Percentiles rank a stretch among this genome's conserved stretches.
These are phyloP conservation scores for Populus ilicifolia DNA, from an alignment of 345 rosid genomes.

Conservation along the genomic window DNA sequence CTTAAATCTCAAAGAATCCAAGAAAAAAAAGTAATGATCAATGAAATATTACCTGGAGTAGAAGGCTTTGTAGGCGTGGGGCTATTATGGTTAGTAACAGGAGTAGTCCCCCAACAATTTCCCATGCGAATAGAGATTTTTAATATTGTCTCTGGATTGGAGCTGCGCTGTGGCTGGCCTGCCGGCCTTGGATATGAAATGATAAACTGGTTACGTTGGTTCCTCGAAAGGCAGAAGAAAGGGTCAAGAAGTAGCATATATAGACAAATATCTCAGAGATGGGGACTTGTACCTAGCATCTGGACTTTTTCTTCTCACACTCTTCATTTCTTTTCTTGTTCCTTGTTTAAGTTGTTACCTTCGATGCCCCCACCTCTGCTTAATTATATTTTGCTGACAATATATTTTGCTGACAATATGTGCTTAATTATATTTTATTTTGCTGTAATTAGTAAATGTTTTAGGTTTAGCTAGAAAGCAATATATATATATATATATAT, in stretches of 20 bases:
- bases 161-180: neutral
- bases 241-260: neutral
- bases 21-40: neutral
- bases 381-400: neutral
- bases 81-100: neutral
- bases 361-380: neutral
- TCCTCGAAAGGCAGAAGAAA: neutral
- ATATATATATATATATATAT: too few species aligned
- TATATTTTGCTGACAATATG: neutral
- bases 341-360: neutral
- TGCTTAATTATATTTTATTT: too few species aligned
- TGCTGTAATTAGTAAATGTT: too few species aligned
- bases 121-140: constrained; percentile 7
- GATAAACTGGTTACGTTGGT: neutral
- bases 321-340: neutral
- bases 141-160: neutral
- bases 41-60: neutral
- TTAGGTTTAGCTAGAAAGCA: too few species aligned
- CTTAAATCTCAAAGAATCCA: neutral
- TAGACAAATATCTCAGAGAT: neutral
- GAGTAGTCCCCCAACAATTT: constrained; percentile 6
- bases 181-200: neutral
- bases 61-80: neutral
- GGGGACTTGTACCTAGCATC: neutral
- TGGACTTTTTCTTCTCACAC: neutral